phyloP scores from a whole-genome alignment of 441 rosid species.

The Pelargonium australe region DNA sequence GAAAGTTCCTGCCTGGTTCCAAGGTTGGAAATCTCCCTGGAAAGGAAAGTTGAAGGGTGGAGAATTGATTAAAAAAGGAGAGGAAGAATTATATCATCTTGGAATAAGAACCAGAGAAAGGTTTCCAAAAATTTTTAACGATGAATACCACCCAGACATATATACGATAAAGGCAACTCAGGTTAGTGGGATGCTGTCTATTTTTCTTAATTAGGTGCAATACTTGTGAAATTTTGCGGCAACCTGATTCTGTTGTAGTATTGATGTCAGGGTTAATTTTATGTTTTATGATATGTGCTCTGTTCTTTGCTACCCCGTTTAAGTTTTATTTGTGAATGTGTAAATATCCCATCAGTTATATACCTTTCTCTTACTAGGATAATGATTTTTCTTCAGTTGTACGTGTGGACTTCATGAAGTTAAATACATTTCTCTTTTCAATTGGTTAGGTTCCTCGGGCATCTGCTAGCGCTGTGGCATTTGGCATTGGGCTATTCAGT shows the following conservation, averaged over 20 bases:
- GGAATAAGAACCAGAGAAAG: slow-evolving; percentile 67
- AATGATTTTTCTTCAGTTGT: background rate
- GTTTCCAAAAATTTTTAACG: slow-evolving; percentile 61
- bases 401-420: background rate
- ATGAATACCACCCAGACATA: slow-evolving; percentile 81
- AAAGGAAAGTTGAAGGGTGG: slow-evolving; percentile 76
- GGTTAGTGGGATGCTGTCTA: slow-evolving; percentile 33
- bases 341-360: background rate
- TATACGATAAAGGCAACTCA: slow-evolving; percentile 75
- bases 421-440: slow-evolving; percentile 14
- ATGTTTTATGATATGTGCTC: background rate
- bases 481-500: slow-evolving; percentile 85
- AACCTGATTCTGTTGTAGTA: background rate
- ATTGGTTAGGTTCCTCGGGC: slow-evolving; percentile 72
- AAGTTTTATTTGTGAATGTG: background rate
- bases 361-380: background rate
- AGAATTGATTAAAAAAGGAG: slow-evolving; percentile 65
- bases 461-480: slow-evolving; percentile 96
- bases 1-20: slow-evolving; percentile 67
- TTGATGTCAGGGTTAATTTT: background rate
- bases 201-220: slow-evolving; percentile 7
- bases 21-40: slow-evolving; percentile 81
- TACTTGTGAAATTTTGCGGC: background rate
- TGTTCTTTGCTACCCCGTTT: background rate
- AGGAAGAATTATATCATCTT: slow-evolving; percentile 72